Percentiles rank a stretch among this genome's conserved stretches.
Conservation (phyloP, 2,329 filamentous ascomycete genomes). For the Aspergillus brunneoviolaceus region DNA sequence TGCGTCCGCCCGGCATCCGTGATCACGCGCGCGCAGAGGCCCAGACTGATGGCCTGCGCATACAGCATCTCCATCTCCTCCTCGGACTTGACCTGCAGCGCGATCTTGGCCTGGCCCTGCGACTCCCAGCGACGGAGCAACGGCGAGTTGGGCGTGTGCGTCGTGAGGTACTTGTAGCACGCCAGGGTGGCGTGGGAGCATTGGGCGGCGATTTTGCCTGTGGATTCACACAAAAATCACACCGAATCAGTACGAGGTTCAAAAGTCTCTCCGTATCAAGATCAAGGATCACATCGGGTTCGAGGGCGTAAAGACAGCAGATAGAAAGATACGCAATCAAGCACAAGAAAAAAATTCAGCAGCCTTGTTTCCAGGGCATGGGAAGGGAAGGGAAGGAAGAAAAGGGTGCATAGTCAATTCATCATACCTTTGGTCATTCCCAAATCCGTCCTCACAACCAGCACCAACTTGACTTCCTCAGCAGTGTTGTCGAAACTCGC, state of each 20-base stretch:
- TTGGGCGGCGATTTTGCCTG: slow-evolving; percentile 96
- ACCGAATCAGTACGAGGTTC: not conserved
- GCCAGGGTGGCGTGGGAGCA: slow-evolving; percentile 94
- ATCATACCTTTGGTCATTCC: slow-evolving; percentile 91
- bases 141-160: slow-evolving; percentile 52
- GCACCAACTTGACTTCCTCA: slow-evolving; percentile 91
- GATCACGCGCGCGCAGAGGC: slow-evolving; percentile 84
- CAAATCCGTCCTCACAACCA: slow-evolving; percentile 89
- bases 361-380: too few relatives aligned
- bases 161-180: slow-evolving; percentile 83
- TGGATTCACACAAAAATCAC: not conserved
- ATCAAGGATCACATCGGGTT: not conserved
- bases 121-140: slow-evolving; percentile 83
- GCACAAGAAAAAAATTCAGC: too few relatives aligned
- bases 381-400: not conserved
- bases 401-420: not conserved
- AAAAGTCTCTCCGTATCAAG: not conserved
- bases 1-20: slow-evolving; percentile 96
- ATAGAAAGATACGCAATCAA: not conserved
- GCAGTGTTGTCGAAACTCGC: slow-evolving; percentile 51
- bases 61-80: slow-evolving; percentile 75
- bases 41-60: slow-evolving; percentile 76
- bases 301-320: not conserved
- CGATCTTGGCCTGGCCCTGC: slow-evolving; percentile 87
- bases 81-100: slow-evolving; percentile 82